phyloP scores from a whole-genome alignment of 352 stramenopile species.

The Phytophthora litchii region DNA sequence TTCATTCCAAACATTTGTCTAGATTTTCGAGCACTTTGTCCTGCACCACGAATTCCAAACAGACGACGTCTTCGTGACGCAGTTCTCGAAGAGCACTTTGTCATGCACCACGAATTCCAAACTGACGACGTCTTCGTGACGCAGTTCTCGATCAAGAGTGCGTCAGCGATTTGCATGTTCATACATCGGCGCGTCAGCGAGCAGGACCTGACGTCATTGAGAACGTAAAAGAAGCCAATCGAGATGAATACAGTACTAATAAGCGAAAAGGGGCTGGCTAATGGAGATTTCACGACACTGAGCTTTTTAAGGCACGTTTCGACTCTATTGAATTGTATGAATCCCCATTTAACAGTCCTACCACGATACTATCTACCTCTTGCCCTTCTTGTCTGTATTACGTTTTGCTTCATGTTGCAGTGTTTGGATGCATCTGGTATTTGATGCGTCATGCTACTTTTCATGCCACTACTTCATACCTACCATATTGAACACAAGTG shows the following conservation, averaged over 20 bases:
- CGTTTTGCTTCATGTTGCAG: neutral
- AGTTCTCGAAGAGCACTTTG: neutral
- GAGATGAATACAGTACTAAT: constrained; percentile 17
- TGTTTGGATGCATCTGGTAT: constrained; percentile 28
- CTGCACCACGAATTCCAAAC: constrained; percentile 4
- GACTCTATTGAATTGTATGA: neutral
- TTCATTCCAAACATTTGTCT: too few relatives aligned
- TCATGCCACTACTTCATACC: constrained; percentile 12
- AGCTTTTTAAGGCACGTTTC: neutral
- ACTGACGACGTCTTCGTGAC: constrained; percentile 2
- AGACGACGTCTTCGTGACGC: constrained; percentile 1
- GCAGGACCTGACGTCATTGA: constrained; percentile 25
- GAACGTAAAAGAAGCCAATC: constrained; percentile 33
- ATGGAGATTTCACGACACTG: too few relatives aligned
- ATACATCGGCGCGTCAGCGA: constrained; percentile 15
- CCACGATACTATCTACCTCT: too few relatives aligned
- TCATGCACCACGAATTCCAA: constrained; percentile 4
- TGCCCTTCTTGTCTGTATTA: too few relatives aligned
- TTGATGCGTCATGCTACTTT: constrained; percentile 13
- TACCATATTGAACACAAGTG: constrained; percentile 4
- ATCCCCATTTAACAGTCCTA: neutral
- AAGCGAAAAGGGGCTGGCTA: neutral
- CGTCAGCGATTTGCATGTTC: constrained; percentile 31
- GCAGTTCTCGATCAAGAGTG: neutral
- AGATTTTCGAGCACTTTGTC: too few relatives aligned